Percentiles rank a stretch among this genome's conserved stretches.
phyloP scores from a whole-genome alignment of 345 rosid genomes.

The Eucalyptus erythrocorys region DNA sequence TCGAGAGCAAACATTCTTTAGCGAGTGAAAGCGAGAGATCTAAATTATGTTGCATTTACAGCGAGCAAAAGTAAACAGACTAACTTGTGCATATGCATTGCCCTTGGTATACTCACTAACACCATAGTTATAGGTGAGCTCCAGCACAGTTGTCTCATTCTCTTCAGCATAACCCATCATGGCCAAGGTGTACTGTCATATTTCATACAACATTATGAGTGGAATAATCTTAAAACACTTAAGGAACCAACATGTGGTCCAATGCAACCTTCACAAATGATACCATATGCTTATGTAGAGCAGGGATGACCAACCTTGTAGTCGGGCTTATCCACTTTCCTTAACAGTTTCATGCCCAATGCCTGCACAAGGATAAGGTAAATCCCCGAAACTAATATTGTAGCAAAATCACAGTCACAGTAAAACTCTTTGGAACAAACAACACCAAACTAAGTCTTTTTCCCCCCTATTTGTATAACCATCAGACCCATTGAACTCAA shows the following conservation, averaged over 20 bases:
- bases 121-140: conserved; percentile 72
- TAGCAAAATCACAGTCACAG: background rate
- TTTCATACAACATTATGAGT: background rate
- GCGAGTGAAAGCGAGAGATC: background rate
- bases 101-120: conserved; percentile 94
- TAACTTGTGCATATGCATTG: conserved; percentile 85
- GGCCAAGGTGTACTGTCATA: conserved; percentile 61
- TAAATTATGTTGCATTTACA: background rate
- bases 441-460: background rate
- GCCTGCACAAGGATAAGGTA: conserved; percentile 31
- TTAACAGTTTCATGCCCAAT: conserved; percentile 71
- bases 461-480: background rate
- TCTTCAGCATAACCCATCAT: conserved; percentile 92
- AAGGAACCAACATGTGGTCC: background rate
- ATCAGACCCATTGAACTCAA: background rate
- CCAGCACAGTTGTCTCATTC: conserved; percentile 66
- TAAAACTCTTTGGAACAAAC: background rate
- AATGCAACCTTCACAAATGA: background rate
- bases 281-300: background rate
- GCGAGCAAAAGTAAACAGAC: background rate
- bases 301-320: conserved; percentile 41
- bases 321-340: conserved; percentile 59
- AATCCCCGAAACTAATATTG: background rate
- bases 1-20: background rate
- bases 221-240: background rate